These are phyloP conservation scores for Salix brachista DNA, from an alignment of 345 rosid species.

Conservation along the genomic window DNA sequence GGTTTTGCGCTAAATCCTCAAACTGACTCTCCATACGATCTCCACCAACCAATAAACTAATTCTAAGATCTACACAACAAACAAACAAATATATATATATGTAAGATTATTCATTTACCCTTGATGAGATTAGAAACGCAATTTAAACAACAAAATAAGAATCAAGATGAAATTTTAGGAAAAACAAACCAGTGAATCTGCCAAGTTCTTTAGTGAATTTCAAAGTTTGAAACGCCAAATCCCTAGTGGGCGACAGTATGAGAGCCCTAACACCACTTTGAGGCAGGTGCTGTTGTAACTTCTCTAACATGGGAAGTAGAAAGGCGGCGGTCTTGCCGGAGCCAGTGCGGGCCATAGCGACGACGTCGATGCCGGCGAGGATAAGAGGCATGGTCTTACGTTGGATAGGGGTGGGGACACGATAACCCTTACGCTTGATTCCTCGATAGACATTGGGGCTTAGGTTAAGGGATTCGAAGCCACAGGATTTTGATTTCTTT, in stretches of 20 bases:
- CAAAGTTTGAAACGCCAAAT: constrained; percentile 90
- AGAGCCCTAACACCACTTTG: constrained; percentile 83
- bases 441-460: constrained; percentile 66
- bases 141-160: not conserved
- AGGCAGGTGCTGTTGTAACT: constrained; percentile 69
- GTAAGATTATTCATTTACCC: not conserved
- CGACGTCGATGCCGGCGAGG: constrained; percentile 87
- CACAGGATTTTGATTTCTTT: constrained; percentile 94
- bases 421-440: constrained; percentile 83
- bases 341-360: constrained; percentile 98
- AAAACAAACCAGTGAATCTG: constrained; percentile 57
- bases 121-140: not conserved
- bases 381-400: constrained; percentile 96
- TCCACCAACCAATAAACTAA: constrained; percentile 87
- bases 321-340: constrained; percentile 98
- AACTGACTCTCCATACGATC: constrained; percentile 92
- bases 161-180: not conserved
- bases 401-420: constrained; percentile 92
- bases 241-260: constrained; percentile 88
- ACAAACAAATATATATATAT: not conserved
- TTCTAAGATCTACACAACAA: constrained; percentile 59
- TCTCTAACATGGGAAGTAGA: constrained; percentile 87
- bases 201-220: constrained; percentile 92
- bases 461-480: constrained; percentile 83
- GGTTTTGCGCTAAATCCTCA: constrained; percentile 84